Evolutionary conservation across 176 grass and related monocot genomes (phyloP), one percentile per base, ranked within the genome.

Genomic region (Aegilops bicornis): DNA sequence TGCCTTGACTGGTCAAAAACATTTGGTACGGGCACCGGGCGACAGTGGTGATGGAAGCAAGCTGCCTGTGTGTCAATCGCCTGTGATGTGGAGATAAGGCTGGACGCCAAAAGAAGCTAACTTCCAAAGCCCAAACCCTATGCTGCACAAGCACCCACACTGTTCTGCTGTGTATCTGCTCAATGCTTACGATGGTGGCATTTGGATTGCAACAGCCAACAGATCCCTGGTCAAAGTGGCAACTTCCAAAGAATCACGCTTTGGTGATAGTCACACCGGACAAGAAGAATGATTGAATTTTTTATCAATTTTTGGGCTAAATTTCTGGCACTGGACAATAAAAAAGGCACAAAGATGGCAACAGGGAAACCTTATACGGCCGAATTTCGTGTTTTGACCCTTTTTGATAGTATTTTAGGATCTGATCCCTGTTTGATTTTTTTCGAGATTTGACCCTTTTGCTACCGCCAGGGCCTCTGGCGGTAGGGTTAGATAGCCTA

Each of bases 1-100:
- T 85, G 82, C 69, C 70, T 86, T 90, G 91, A 86, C 84, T 73
- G 81, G 87, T 87, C 91, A 87, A 86, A 64, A 64, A 25, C 82
- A 84, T 58, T n/a, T 77, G 76, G 77, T 84, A 85, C 87, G 59
- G 82, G 10, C 82, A 27, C 29, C 33, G 73, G 43, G 48, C 24
- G 76, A 39, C 68, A 76, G 61, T 20, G 9, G 77, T 76, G 39
- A 91, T 45, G 68, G 60, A 77, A 77, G 89, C 84, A 68, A 67
- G 75, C 76, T 47, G 81, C 37, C 60, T 61, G 73, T 84, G 68
- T 69, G 81, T 84, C 76, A 77, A 69, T 81, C 73, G 29, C 45
- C 47, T 40, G 82, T 76, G 80, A 81, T 84, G 85, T 70, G 60
- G 79, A 68, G 69, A 47, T 47, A 47, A 47, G 12, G 3, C 43